Base-by-base conservation (phyloP, 306 rosid species). In the Prosopis cineraria region DNA sequence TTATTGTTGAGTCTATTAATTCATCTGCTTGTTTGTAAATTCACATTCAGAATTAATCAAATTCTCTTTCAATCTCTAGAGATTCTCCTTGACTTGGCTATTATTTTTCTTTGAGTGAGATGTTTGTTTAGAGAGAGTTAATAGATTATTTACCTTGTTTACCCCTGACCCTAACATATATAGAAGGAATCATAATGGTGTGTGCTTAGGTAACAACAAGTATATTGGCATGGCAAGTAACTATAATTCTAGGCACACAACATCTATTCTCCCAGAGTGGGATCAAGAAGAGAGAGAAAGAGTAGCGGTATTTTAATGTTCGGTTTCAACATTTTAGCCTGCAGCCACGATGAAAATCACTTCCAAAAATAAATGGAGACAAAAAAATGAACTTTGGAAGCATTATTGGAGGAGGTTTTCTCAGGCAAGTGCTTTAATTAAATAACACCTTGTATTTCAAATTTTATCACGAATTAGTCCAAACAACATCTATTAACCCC, bases 131-230 rank as follows among this genome's bases (percentile, higher is more conserved):
- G n/a, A n/a, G n/a, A n/a, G n/a, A n/a, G n/a, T n/a, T n/a, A n/a
- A n/a, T n/a, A n/a, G n/a, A n/a, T n/a, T n/a, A n/a, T n/a, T n/a
- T n/a, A n/a, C n/a, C n/a, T n/a, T n/a, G n/a, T n/a, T n/a, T n/a
- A n/a, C n/a, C n/a, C n/a, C n/a, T n/a, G n/a, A n/a, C n/a, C n/a
- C n/a, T n/a, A n/a, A n/a, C n/a, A n/a, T n/a, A 19, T 41, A 66
- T 58, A 81, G 77, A 78, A 71, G 77, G 50, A 81, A 22, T 67
- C 27, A 67, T 72, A 43, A 40, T 16, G 19, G 8, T 19, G 25
- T 24, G 6, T 16, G 41, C 16, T 14, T 33, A 34, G 40, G 27
- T 64, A 17, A n/a, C 69, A 2, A 33, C 19, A 31, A 63, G 39
- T 63, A 63, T 12, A 24, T 33, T 33, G 43, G 34, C 31, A 25